Evolutionary conservation across 208 protist species (phyloP).

Genomic region (Crithidia brevicula): DNA sequence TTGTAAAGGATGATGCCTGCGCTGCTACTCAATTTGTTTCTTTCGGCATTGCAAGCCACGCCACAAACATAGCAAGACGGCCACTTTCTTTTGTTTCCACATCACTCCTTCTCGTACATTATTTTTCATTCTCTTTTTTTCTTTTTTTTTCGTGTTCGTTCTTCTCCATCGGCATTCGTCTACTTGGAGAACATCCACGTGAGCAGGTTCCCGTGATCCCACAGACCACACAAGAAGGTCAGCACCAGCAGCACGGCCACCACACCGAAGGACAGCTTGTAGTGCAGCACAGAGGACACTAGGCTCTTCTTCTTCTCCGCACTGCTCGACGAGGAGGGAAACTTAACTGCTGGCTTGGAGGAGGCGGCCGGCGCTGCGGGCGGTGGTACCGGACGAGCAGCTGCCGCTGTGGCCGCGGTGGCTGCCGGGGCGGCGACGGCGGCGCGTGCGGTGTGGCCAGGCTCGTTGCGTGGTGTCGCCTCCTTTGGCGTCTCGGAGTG

Average conservation of each 20-base stretch:
- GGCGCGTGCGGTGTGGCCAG: background rate
- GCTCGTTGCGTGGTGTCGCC: background rate
- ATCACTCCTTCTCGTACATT: no score
- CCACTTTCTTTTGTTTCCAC: no score
- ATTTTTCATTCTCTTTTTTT: background rate
- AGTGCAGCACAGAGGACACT: slow-evolving; percentile 46
- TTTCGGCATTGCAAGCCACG: no score
- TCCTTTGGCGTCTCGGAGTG: slow-evolving; percentile 12
- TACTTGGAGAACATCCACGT: slow-evolving; percentile 45
- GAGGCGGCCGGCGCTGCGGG: background rate
- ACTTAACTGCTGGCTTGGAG: background rate
- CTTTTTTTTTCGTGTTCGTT: background rate
- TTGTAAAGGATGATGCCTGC: no score
- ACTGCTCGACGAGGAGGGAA: background rate
- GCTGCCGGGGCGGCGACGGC: background rate
- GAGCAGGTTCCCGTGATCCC: slow-evolving; percentile 56
- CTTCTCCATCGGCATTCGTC: background rate
- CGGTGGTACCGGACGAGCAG: background rate
- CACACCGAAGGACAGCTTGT: slow-evolving; percentile 50
- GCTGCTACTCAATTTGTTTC: no score
- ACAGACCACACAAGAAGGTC: slow-evolving; percentile 68
- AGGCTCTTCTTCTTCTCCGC: slow-evolving; percentile 19
- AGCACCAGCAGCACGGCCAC: slow-evolving; percentile 48
- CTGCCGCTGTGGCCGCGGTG: background rate
- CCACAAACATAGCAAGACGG: no score